These are phyloP conservation scores for Psidium friedrichsthalianum DNA, from an alignment of 345 rosid species.

Conservation along the genomic window DNA sequence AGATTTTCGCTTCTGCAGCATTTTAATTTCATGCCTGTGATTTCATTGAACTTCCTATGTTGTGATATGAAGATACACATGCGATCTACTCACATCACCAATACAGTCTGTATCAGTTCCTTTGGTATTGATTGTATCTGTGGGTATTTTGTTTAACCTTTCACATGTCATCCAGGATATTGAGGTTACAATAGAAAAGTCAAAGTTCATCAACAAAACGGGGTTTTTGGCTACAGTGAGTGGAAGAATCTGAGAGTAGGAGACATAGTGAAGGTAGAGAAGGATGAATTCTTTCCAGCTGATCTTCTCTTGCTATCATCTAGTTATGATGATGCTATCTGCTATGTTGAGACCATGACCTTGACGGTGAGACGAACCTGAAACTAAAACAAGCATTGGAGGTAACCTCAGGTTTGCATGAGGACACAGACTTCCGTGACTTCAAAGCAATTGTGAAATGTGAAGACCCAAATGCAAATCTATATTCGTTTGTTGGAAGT, in stretches of 20 bases:
- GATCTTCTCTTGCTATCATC: slow-evolving; percentile 78
- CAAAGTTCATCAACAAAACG: slow-evolving; percentile 43
- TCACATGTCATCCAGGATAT: slow-evolving; percentile 36
- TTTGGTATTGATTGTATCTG: neutral
- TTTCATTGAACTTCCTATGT: neutral
- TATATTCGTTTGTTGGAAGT: slow-evolving; percentile 70
- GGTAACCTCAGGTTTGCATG: slow-evolving; percentile 47
- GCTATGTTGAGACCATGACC: slow-evolving; percentile 96
- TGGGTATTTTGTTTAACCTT: neutral
- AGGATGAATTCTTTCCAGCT: slow-evolving; percentile 77
- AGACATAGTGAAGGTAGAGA: slow-evolving; percentile 74
- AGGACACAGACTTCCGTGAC: slow-evolving; percentile 44
- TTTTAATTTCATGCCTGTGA: neutral
- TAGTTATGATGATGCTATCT: slow-evolving; percentile 67
- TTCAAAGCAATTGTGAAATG: slow-evolving; percentile 63
- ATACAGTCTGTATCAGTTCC: neutral
- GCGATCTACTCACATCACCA: neutral
- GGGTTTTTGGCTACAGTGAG: slow-evolving; percentile 33
- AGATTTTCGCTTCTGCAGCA: neutral
- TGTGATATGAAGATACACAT: neutral
- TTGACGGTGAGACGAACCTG: slow-evolving; percentile 91
- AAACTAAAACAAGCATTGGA: slow-evolving; percentile 78
- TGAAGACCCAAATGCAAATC: slow-evolving; percentile 89
- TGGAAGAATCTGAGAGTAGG: slow-evolving; percentile 82
- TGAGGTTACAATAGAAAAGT: slow-evolving; percentile 75